Conservation (phyloP, 2,329 filamentous ascomycete species). For the Claviceps citrina region DNA sequence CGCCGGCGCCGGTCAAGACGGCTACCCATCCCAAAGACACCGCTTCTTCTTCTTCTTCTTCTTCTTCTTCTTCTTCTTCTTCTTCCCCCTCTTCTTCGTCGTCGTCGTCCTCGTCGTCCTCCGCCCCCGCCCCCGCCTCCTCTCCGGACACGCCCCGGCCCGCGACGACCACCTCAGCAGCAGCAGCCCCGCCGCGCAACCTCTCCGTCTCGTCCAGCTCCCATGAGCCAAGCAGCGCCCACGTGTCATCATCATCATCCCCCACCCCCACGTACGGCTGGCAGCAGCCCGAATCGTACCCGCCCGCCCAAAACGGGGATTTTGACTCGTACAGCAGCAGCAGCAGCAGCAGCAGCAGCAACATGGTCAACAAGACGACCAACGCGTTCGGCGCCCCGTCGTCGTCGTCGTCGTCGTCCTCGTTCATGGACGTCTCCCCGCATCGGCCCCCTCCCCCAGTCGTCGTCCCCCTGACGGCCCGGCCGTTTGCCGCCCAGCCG, state of each 20-base stretch:
- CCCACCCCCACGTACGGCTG: too few relatives aligned
- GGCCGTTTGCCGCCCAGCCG: slow-evolving; percentile 61
- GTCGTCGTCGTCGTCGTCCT: too few relatives aligned
- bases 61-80: too few relatives aligned
- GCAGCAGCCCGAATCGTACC: slow-evolving; percentile 31
- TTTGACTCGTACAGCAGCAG: slow-evolving; percentile 26
- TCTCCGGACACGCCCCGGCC: slow-evolving; percentile 4
- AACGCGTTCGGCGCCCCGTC: slow-evolving; percentile 27
- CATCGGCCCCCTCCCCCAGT: slow-evolving; percentile 3
- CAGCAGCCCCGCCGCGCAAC: slow-evolving; percentile 4
- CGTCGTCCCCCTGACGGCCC: slow-evolving; percentile 9
- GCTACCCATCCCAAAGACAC: slow-evolving; percentile 2
- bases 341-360: background rate
- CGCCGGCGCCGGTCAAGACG: too few relatives aligned
- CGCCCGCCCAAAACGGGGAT: slow-evolving; percentile 23
- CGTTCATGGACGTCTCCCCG: too few relatives aligned
- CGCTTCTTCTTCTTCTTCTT: background rate
- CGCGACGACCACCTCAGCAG: background rate
- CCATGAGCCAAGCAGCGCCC: slow-evolving; percentile 8
- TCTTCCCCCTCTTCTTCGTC: too few relatives aligned
- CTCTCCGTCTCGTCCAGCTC: slow-evolving; percentile 1
- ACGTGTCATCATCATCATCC: too few relatives aligned
- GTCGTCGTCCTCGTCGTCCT: too few relatives aligned
- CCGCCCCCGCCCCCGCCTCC: too few relatives aligned
- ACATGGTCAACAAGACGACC: slow-evolving; percentile 9